Evolutionary conservation across 257 asterid species (phyloP).

Genomic region (Henckelia pumila): DNA sequence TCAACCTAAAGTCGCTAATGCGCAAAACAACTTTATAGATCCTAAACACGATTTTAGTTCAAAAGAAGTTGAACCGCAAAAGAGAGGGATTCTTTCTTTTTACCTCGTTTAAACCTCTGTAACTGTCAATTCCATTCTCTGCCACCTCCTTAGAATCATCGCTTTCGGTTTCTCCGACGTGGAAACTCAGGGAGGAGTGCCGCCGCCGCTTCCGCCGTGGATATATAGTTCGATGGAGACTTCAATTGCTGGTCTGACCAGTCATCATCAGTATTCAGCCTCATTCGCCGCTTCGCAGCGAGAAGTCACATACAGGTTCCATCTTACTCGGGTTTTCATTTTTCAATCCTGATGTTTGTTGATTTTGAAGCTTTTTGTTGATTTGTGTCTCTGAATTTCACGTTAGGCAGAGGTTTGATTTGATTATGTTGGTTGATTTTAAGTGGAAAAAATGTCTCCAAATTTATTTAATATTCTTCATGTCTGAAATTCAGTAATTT

Average conservation of each 20-base stretch:
- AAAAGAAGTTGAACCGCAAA: no score
- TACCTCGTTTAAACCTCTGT: no score
- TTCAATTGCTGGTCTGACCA: slow-evolving; percentile 29
- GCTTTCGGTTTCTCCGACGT: slow-evolving; percentile 25
- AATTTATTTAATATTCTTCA: background rate
- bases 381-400: background rate
- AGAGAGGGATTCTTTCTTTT: no score
- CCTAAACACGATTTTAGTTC: no score
- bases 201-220: background rate
- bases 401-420: background rate
- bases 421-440: background rate
- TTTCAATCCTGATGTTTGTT: background rate
- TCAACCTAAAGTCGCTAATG: no score
- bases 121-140: no score
- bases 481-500: background rate
- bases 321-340: no score
- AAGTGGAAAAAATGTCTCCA: no score
- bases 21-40: no score
- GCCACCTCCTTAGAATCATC: background rate
- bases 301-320: slow-evolving; percentile 56
- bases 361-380: background rate
- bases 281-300: slow-evolving; percentile 48
- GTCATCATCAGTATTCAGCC: slow-evolving; percentile 29
- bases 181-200: background rate
- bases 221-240: slow-evolving; percentile 36